A percentile compares a stretch with the other conserved stretches of the same genome.
These are phyloP conservation scores for Verticillium albo-atrum DNA, from an alignment of 2,329 filamentous ascomycete genomes.

Conservation along the genomic window DNA sequence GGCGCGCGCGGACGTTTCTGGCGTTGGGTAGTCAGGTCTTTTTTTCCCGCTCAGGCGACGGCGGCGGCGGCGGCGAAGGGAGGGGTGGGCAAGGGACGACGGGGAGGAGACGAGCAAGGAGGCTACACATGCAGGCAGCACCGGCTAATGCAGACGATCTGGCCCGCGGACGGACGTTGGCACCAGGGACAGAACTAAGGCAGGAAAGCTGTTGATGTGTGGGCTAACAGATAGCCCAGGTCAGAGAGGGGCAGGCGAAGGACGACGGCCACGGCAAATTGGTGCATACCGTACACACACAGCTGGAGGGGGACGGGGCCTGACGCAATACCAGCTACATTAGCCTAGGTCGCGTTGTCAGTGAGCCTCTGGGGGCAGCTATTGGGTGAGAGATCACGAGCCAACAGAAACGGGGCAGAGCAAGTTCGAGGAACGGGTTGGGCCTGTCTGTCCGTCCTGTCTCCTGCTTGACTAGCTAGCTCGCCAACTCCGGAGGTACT, in stretches of 20 bases:
- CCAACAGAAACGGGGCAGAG: background rate
- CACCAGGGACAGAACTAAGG: background rate
- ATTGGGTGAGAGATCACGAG: background rate
- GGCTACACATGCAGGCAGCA: background rate
- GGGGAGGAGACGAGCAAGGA: background rate
- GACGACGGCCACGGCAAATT: background rate
- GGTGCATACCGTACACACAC: background rate
- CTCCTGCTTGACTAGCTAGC: background rate
- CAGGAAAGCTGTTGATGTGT: background rate
- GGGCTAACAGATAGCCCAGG: background rate
- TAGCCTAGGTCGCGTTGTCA: background rate
- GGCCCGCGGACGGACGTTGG: slow-evolving; percentile 1
- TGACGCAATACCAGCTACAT: background rate
- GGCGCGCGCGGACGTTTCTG: background rate
- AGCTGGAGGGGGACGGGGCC: background rate
- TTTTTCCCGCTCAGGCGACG: background rate
- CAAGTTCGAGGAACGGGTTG: background rate
- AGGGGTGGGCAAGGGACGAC: background rate
- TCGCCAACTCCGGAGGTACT: background rate
- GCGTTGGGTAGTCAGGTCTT: background rate
- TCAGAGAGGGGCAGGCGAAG: background rate
- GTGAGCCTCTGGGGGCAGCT: background rate
- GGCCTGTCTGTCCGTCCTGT: background rate
- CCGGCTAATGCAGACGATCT: slow-evolving; percentile 2
- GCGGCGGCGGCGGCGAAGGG: background rate